These are phyloP conservation scores for Monosporozyma solicola DNA, from an alignment of 805 yeast species.

Conservation along the genomic window DNA sequence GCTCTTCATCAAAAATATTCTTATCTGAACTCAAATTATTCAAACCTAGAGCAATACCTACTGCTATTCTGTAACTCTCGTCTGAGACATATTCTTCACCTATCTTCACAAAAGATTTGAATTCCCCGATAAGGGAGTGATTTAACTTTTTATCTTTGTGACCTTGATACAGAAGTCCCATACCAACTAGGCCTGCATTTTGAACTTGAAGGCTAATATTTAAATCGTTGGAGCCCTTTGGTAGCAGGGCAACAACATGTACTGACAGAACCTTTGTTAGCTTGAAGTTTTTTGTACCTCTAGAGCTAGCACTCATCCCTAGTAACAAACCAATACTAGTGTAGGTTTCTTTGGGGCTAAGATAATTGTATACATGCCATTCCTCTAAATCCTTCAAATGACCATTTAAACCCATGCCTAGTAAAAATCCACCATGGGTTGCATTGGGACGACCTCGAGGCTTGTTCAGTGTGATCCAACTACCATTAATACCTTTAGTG, in stretches of 20 bases:
- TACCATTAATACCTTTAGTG: constrained; percentile 56
- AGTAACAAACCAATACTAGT: constrained; percentile 81
- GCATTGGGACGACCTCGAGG: constrained; percentile 55
- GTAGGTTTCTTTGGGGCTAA: constrained; percentile 78
- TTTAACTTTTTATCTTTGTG: constrained; percentile 82
- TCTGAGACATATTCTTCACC: constrained; percentile 49
- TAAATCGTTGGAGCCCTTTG: constrained; percentile 82
- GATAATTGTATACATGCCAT: constrained; percentile 91
- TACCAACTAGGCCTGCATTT: constrained; percentile 83
- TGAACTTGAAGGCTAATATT: constrained; percentile 79
- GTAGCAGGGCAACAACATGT: constrained; percentile 84
- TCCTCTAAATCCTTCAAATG: constrained; percentile 77
- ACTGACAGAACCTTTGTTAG: constrained; percentile 86
- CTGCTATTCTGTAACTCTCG: constrained; percentile 79
- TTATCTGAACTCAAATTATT: constrained; percentile 70
- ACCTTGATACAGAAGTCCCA: constrained; percentile 73
- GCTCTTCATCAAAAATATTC: not conserved
- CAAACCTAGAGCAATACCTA: constrained; percentile 82
- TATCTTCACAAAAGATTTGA: constrained; percentile 40
- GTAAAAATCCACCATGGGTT: constrained; percentile 90
- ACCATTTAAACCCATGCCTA: constrained; percentile 88
- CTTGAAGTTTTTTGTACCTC: constrained; percentile 76
- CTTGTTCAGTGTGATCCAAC: constrained; percentile 85
- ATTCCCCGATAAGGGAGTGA: constrained; percentile 63
- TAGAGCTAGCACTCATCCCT: constrained; percentile 87